phyloP scores from a whole-genome alignment of 1,284 basidiomycete genomes.

The Salmacisia buchloeana region DNA sequence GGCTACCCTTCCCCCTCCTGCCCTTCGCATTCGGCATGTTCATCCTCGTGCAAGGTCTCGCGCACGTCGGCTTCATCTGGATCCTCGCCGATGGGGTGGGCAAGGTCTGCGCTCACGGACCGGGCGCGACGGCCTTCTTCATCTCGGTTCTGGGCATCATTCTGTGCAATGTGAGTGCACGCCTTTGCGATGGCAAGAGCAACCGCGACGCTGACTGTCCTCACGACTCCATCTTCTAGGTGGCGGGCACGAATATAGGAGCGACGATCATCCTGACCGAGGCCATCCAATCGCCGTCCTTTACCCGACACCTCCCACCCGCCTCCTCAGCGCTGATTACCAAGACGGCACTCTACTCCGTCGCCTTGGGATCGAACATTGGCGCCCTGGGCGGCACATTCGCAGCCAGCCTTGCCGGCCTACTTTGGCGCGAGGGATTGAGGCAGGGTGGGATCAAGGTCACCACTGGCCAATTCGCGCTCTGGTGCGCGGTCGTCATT shows the following conservation, averaged over 20 bases:
- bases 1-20: constrained; percentile 72
- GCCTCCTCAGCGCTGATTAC: constrained; percentile 31
- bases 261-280: constrained; percentile 82
- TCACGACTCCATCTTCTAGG: constrained; percentile 12
- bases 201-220: too few species aligned
- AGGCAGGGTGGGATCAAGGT: constrained; percentile 70
- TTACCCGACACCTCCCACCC: constrained; percentile 12
- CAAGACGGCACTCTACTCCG: constrained; percentile 55
- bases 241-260: constrained; percentile 90
- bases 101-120: constrained; percentile 52
- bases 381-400: constrained; percentile 89
- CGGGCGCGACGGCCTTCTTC: constrained; percentile 53
- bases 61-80: constrained; percentile 81
- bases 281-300: constrained; percentile 54
- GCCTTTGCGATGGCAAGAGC: too few species aligned
- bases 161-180: constrained; percentile 67
- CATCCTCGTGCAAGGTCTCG: constrained; percentile 80
- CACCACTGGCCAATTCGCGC: constrained; percentile 64
- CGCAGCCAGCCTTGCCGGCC: constrained; percentile 79
- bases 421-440: constrained; percentile 79
- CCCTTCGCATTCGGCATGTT: constrained; percentile 95
- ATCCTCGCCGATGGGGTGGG: constrained; percentile 72
- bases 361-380: constrained; percentile 80
- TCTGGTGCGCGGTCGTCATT: constrained; percentile 62
- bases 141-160: constrained; percentile 61